A percentile compares a stretch with the other conserved stretches of the same genome.
Evolutionary conservation across 495 filamentous ascomycete genomes (phyloP).

Genomic region (Geopyxis carbonaria): DNA sequence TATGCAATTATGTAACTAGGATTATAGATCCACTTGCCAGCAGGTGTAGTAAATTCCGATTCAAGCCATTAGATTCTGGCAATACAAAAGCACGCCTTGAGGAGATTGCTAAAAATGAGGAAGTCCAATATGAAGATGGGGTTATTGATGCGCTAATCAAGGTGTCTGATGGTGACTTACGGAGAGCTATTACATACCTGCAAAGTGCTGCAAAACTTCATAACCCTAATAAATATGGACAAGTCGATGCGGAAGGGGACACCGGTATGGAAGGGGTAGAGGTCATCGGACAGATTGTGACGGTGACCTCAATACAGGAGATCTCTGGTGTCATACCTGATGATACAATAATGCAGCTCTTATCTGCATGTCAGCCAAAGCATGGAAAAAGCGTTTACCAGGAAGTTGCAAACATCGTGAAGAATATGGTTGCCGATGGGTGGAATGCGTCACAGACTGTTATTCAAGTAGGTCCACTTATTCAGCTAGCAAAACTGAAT

Average conservation of each 20-base stretch:
- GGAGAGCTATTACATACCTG: constrained; percentile 90
- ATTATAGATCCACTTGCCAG: constrained; percentile 94
- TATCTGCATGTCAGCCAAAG: constrained; percentile 62
- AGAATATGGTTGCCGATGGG: constrained; percentile 85
- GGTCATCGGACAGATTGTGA: constrained; percentile 42
- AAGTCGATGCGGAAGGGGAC: constrained; percentile 34
- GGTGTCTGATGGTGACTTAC: constrained; percentile 82
- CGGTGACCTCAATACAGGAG: constrained; percentile 68
- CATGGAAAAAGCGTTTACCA: constrained; percentile 48
- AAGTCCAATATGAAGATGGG: constrained; percentile 54
- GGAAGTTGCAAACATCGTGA: constrained; percentile 56
- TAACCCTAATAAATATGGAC: constrained; percentile 17
- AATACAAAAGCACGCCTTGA: constrained; percentile 58
- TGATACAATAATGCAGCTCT: constrained; percentile 46
- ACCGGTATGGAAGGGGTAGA: constrained; percentile 31
- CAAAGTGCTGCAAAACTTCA: constrained; percentile 69
- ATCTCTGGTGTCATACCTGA: constrained; percentile 90
- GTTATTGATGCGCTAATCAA: constrained; percentile 67
- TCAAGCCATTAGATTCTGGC: constrained; percentile 80
- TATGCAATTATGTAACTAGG: constrained; percentile 95
- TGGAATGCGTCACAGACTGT: constrained; percentile 93
- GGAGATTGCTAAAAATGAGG: constrained; percentile 64
- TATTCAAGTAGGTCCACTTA: constrained; percentile 40
- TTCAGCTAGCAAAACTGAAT: neutral
- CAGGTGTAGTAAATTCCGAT: constrained; percentile 90